phyloP scores from a whole-genome alignment of 768 basidiomycete genomes.

The Psilocybe azurescens region DNA sequence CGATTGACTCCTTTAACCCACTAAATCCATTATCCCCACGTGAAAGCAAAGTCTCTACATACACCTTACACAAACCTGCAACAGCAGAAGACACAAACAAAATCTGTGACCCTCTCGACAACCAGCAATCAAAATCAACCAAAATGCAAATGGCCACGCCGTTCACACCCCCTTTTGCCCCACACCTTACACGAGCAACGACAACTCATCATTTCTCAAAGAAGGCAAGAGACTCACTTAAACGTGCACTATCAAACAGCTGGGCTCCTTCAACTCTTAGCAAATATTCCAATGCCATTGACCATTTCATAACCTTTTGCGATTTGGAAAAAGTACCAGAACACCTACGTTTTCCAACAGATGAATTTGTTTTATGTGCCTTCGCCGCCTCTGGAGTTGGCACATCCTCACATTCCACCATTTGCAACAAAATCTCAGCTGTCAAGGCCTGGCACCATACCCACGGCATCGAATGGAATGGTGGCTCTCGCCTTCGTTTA shows the following conservation, averaged over 20 bases:
- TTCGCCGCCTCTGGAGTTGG: constrained; percentile 33
- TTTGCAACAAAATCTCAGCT: constrained; percentile 28
- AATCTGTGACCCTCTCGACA: no score
- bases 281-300: constrained; percentile 16
- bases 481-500: constrained; percentile 23
- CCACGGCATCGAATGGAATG: constrained; percentile 29
- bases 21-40: no score
- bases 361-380: constrained; percentile 30
- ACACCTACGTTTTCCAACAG: constrained; percentile 23
- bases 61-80: no score
- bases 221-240: not conserved
- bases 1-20: no score
- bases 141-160: no score
- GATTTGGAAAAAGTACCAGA: constrained; percentile 20
- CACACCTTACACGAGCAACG: no score
- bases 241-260: constrained; percentile 10
- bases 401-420: constrained; percentile 18
- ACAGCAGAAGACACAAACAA: no score
- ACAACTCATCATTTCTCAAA: not conserved
- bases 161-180: no score
- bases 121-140: no score
- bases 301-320: constrained; percentile 25
- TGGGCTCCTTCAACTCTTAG: constrained; percentile 17
- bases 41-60: no score
- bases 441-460: constrained; percentile 40